Base-by-base conservation (phyloP, 345 rosid species). In the Anacardium occidentale region DNA sequence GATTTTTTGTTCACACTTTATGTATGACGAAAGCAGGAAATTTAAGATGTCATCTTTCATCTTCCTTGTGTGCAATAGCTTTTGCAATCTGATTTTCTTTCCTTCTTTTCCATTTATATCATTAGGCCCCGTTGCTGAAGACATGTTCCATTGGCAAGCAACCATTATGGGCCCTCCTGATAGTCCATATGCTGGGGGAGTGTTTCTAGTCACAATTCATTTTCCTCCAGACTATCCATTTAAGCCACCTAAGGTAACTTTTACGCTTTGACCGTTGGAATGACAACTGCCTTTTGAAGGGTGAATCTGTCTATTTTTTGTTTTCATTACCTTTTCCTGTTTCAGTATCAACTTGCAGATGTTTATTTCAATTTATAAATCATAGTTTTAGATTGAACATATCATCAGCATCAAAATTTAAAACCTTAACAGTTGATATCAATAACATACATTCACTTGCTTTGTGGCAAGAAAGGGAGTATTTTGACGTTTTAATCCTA, bases 71-170 rank as follows among this genome's bases (percentile, higher is more conserved):
- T 62, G 17, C 22, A 51, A 37, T 54, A 18, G 10, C 53, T 73
- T 34, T 9, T 26, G 37, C 25, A 54, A 40, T 65, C 76, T 75
- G 48, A 76, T 21, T 76, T 66, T 73, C 72, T 32, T 21, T 14
- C 18, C 44, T 56, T 21, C 10, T 48, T 48, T 74, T 72, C 8
- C 17, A 1, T 42, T 17, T 7, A 56, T 57, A 29, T 57, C 48
- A 66, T 20, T 56, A 84, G 90, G 90, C 69, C 90, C 90, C 1
- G 88, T 82, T 65, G 88, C 85, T 50, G 86, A 84, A 66, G 90
- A 86, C 72, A 82, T 86, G 90, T 86, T 86, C 51, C 88, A 86
- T 59, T 86, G 90, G 88, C 88, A 86, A 84, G 90, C 88, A 47
- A 86, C 90, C 29, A 86, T 86, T 60, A 86, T 86, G 90, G 90